These are phyloP conservation scores for Crithidia sp. DNA, from an alignment of 208 protist species.

Conservation along the genomic window DNA sequence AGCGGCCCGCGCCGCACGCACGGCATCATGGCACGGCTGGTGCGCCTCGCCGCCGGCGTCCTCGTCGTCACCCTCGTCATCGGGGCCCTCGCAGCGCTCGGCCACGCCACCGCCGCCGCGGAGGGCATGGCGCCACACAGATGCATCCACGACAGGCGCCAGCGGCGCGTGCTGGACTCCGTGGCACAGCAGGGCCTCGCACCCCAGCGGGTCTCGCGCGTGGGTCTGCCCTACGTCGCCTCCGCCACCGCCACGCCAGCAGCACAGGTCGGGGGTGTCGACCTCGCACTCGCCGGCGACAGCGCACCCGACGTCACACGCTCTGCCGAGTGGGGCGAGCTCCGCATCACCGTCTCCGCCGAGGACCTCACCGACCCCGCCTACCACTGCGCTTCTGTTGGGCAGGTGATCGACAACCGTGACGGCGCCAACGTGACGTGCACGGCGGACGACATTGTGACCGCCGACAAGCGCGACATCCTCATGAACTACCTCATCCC, in stretches of 20 bases:
- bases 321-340: slow-evolving; percentile 20
- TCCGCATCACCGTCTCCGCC: slow-evolving; percentile 48
- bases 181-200: neutral
- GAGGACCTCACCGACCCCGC: slow-evolving; percentile 40
- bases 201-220: neutral
- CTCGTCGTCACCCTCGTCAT: slow-evolving; percentile 20
- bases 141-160: slow-evolving; percentile 22
- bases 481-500: slow-evolving; percentile 46
- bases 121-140: neutral
- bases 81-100: slow-evolving; percentile 27
- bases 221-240: slow-evolving; percentile 15
- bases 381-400: slow-evolving; percentile 46
- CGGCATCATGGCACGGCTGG: slow-evolving; percentile 11
- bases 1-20: slow-evolving; percentile 11
- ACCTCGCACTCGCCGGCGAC: neutral
- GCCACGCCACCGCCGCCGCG: neutral
- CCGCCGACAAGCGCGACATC: slow-evolving; percentile 32
- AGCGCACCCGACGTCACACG: neutral
- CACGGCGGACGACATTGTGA: slow-evolving; percentile 37
- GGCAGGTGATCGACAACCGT: slow-evolving; percentile 27
- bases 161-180: neutral
- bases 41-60: slow-evolving; percentile 39
- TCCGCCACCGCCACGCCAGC: neutral
- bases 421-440: slow-evolving; percentile 27
- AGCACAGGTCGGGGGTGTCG: neutral